These are phyloP conservation scores for Porcisia hertigi DNA, from an alignment of 208 protist species.

Conservation along the genomic window DNA sequence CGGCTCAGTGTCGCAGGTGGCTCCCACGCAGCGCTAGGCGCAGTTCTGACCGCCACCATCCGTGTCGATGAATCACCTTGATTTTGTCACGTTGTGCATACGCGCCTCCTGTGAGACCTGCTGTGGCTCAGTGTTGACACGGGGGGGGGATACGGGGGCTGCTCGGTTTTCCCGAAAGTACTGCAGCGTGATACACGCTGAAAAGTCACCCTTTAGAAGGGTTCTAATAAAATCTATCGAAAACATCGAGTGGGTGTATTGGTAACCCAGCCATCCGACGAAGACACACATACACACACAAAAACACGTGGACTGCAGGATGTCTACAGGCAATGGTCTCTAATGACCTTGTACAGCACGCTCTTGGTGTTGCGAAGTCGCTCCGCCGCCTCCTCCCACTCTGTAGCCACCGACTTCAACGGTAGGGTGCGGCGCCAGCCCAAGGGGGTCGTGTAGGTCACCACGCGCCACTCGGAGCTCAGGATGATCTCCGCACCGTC, in stretches of 20 bases:
- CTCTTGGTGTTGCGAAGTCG: slow-evolving; percentile 41
- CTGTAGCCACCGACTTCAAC: slow-evolving; percentile 31
- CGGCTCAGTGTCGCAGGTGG: too few species aligned
- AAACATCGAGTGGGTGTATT: background rate
- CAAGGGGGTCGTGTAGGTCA: slow-evolving; percentile 80
- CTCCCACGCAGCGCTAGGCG: too few species aligned
- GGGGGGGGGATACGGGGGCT: too few species aligned
- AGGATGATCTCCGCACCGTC: slow-evolving; percentile 95
- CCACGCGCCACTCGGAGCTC: slow-evolving; percentile 80
- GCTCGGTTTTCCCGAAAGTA: too few species aligned
- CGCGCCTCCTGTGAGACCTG: too few species aligned
- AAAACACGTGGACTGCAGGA: background rate
- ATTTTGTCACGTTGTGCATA: too few species aligned
- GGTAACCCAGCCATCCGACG: background rate
- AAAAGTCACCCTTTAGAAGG: background rate
- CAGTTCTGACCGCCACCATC: too few species aligned
- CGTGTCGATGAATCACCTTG: too few species aligned
- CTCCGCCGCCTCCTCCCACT: slow-evolving; percentile 39
- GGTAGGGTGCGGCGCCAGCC: slow-evolving; percentile 50
- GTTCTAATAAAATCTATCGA: slow-evolving; percentile 3
- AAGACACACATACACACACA: too few species aligned
- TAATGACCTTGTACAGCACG: slow-evolving; percentile 41
- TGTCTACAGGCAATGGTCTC: slow-evolving; percentile 36
- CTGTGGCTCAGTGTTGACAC: too few species aligned
- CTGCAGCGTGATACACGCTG: background rate